These are phyloP conservation scores for Rheum nobile DNA, from an alignment of 148 eudicot species.

Conservation along the genomic window DNA sequence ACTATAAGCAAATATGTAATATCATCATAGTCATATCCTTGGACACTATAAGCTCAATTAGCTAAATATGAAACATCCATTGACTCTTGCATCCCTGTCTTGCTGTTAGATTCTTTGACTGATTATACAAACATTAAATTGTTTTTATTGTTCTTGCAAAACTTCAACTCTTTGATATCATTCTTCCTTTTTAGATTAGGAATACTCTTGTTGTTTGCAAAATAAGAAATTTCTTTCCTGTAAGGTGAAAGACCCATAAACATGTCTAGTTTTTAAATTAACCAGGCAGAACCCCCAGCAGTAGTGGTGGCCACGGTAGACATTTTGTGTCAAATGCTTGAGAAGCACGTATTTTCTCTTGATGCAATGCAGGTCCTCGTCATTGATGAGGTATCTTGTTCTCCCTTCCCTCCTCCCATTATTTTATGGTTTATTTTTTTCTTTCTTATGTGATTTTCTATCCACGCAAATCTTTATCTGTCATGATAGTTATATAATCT, in stretches of 20 bases:
- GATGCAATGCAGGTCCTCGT: slow-evolving; percentile 58
- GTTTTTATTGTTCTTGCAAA: background rate
- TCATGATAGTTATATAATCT: background rate
- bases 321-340: slow-evolving; percentile 86
- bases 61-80: background rate
- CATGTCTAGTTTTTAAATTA: slow-evolving; percentile 3
- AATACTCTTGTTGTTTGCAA: background rate
- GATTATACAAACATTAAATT: background rate
- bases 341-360: slow-evolving; percentile 59
- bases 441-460: background rate
- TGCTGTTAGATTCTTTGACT: background rate
- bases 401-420: background rate
- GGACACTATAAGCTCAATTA: background rate
- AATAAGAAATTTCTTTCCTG: background rate
- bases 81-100: background rate
- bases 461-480: background rate
- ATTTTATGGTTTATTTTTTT: background rate
- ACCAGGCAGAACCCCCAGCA: slow-evolving; percentile 87
- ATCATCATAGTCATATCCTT: background rate
- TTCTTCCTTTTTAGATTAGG: background rate
- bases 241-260: background rate
- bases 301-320: slow-evolving; percentile 78
- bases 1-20: background rate
- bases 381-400: slow-evolving; percentile 69
- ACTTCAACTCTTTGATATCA: background rate